Base-by-base conservation (phyloP, 2,329 filamentous ascomycete genomes). In the Alternaria gaisen region DNA sequence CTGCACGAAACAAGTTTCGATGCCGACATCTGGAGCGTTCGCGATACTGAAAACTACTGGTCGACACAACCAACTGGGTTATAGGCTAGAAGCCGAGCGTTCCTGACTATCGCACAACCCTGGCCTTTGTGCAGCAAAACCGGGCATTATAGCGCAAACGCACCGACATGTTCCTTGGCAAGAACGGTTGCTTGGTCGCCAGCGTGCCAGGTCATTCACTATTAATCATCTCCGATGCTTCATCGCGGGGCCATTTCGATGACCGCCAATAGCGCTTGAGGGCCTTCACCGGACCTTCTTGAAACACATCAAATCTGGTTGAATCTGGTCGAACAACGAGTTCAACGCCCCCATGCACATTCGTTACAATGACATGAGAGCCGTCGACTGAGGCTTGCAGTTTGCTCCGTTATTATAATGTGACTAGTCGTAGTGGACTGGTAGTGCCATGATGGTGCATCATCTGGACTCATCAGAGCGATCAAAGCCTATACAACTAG, bases 191-290 rank as follows among this genome's bases (percentile, higher is more conserved):
- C 68, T 71, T 75, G 75, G 75, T 61, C 55, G 60, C 59, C 61
- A 63, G 63, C 53, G 56, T 74, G 72, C 72, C 73, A 76, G 65
- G 60, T 74, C 71, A 73, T 55, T 58, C 64, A 66, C 50, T 66
- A 68, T 72, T 74, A 61, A 67, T 61, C 60, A 50, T 58, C 41
- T 66, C 42, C 64, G 64, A 62, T 59, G 61, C 65, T 62, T 53
- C 58, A 61, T 58, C 57, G 59, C 55, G 63, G 52, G 44, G 56
- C 63, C 61, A 63, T 64, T 54, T 61, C 50, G 43, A 18, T 42
- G 10, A 47, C 41, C 52, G 59, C 72, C 70, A 74, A 73, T 74
- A n/a, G 63, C 58, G 43, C 48, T 22, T 30, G 22, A 22, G 32
- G 54, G 26, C 36, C 48, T 36, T 47, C 61, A 57, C 46, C 57